Evolutionary conservation across 2,329 filamentous ascomycete species (phyloP).

Genomic region (Arthrobotrys entomopaga): DNA sequence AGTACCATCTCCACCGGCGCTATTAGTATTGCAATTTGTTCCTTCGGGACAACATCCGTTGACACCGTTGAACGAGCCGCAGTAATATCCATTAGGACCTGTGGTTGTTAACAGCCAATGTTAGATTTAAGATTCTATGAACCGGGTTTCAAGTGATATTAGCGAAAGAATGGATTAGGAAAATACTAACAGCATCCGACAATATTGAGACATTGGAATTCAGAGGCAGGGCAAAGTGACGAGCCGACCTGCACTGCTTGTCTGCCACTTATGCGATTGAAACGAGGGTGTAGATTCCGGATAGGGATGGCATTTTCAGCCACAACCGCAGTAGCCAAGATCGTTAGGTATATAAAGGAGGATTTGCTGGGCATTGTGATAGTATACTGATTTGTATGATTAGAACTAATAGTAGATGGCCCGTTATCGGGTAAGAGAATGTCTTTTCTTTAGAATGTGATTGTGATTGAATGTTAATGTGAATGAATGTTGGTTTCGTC

Average conservation of each 20-base stretch:
- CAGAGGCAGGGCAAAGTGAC: conserved; percentile 31
- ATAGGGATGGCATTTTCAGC: conserved; percentile 44
- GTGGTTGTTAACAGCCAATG: not conserved
- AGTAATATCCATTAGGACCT: conserved; percentile 46
- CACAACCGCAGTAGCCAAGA: conserved; percentile 23
- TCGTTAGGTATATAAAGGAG: conserved; percentile 24
- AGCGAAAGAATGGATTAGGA: not conserved
- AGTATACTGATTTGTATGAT: not conserved
- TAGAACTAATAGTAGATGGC: not conserved
- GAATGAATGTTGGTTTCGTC: conserved; percentile 14
- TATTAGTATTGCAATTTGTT: conserved; percentile 33
- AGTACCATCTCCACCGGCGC: conserved; percentile 1
- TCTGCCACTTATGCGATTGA: conserved; percentile 26
- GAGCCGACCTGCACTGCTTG: conserved; percentile 22
- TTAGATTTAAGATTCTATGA: not conserved
- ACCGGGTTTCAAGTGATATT: not conserved
- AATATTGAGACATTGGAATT: conserved; percentile 35
- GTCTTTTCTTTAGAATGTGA: conserved; percentile 1
- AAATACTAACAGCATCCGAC: conserved; percentile 44
- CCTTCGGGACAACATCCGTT: conserved; percentile 42
- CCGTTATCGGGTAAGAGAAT: conserved; percentile 4
- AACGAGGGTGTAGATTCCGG: conserved; percentile 33
- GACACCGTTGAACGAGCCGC: conserved; percentile 44
- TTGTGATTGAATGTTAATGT: not conserved
- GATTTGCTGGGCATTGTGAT: conserved; percentile 37